Percentiles rank a stretch among this genome's conserved stretches.
Conservation (phyloP, 495 filamentous ascomycete genomes). For the Penicillium coffeae region DNA sequence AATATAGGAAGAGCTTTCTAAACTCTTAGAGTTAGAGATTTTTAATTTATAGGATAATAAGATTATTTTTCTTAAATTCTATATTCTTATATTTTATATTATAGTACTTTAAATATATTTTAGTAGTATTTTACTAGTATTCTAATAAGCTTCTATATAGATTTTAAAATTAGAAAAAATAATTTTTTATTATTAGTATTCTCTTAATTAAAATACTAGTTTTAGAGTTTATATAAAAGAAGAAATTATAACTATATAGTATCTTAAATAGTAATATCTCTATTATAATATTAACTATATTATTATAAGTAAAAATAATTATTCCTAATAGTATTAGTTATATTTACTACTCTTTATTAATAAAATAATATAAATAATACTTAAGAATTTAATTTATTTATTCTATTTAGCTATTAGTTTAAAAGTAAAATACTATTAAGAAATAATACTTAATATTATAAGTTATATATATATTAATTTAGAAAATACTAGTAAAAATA, state of each 20-base stretch:
- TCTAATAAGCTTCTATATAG: too few species aligned
- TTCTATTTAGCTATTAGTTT: not conserved
- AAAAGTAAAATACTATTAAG: not conserved
- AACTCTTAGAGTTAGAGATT: not conserved
- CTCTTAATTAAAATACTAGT: too few species aligned
- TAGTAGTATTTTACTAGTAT: not conserved
- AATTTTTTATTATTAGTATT: too few species aligned
- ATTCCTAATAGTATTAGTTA: not conserved
- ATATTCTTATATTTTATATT: not conserved
- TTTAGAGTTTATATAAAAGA: too few species aligned
- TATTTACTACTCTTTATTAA: not conserved
- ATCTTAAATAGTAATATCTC: too few species aligned
- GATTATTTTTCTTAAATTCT: not conserved
- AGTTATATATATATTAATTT: not conserved
- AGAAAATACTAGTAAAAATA: not conserved
- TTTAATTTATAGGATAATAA: not conserved
- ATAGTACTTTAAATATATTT: not conserved
- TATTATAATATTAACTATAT: too few species aligned
- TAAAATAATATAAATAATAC: not conserved
- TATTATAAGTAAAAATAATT: not conserved
- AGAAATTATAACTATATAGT: too few species aligned
- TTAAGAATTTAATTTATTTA: not conserved
- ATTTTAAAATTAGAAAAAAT: too few species aligned
- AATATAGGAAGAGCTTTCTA: not conserved
- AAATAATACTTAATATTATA: not conserved